Evolutionary conservation across 345 rosid genomes (phyloP).

Genomic region (Acer campestre): DNA sequence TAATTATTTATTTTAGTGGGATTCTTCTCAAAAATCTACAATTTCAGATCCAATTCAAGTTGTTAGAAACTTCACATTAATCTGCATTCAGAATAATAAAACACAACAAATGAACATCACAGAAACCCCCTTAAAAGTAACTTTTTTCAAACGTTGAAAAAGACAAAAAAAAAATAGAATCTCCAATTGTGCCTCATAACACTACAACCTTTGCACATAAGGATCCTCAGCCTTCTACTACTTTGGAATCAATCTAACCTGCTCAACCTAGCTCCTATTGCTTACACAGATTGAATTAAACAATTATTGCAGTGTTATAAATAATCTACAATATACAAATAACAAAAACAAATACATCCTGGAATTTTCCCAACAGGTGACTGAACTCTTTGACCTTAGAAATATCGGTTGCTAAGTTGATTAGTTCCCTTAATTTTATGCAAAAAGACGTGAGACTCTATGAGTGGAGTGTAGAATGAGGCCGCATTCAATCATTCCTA

Average conservation of each 20-base stretch:
- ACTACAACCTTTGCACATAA: background rate
- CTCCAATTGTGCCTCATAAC: background rate
- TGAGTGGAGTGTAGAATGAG: background rate
- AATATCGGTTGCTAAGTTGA: background rate
- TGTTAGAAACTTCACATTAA: background rate
- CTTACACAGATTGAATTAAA: background rate
- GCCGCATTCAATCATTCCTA: background rate
- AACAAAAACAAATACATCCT: background rate
- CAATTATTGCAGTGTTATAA: background rate
- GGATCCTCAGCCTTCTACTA: background rate
- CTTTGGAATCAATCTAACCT: background rate
- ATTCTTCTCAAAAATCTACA: slow-evolving; percentile 63
- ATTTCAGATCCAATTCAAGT: background rate
- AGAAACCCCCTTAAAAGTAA: background rate
- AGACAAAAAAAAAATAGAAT: background rate
- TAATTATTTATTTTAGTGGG: slow-evolving; percentile 62
- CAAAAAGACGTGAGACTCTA: background rate
- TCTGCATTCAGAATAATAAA: background rate
- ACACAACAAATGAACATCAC: background rate
- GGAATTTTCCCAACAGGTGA: background rate
- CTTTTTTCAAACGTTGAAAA: background rate
- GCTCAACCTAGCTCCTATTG: background rate
- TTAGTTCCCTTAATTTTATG: too few relatives aligned
- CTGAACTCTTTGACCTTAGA: background rate
- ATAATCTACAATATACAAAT: background rate